Evolutionary conservation across 1,139 yeast genomes (phyloP).

Genomic region (Yamadazyma mexicana): DNA sequence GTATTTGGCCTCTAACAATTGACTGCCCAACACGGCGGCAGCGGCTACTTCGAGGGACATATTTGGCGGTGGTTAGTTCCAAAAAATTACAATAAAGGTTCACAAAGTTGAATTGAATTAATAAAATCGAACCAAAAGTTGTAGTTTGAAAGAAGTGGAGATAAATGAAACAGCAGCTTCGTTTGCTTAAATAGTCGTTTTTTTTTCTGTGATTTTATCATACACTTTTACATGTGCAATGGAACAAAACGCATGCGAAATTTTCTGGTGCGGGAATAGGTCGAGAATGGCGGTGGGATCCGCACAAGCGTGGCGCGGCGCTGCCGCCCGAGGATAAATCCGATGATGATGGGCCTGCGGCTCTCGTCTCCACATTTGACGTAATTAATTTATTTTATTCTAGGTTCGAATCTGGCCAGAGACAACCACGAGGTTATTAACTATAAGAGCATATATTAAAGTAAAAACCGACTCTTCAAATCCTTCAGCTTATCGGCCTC

Average conservation of each 20-base stretch:
- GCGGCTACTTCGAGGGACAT: constrained; percentile 36
- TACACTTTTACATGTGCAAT: constrained; percentile 1
- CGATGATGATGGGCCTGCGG: neutral
- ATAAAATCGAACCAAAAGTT: no score
- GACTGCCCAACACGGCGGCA: constrained; percentile 46
- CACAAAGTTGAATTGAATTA: no score
- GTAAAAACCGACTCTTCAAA: constrained; percentile 13
- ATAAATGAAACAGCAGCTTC: neutral
- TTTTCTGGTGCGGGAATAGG: neutral
- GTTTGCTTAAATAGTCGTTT: neutral
- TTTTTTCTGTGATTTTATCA: neutral
- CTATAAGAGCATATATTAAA: no score
- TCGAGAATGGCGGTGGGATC: neutral
- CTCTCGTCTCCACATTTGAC: constrained; percentile 5
- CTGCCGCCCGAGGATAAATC: no score
- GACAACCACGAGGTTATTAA: no score
- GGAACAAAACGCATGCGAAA: neutral
- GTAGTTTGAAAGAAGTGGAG: no score
- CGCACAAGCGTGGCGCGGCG: no score
- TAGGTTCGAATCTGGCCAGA: no score
- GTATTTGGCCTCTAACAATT: constrained; percentile 51
- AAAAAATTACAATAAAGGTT: no score
- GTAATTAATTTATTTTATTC: no score
- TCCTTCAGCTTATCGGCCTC: constrained; percentile 8
- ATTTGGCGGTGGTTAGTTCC: no score